A percentile compares a stretch with the other conserved stretches of the same genome.
Evolutionary conservation across 371 early-diverging fungal genomes (phyloP).

Genomic region (Saksenaea oblongispora): DNA sequence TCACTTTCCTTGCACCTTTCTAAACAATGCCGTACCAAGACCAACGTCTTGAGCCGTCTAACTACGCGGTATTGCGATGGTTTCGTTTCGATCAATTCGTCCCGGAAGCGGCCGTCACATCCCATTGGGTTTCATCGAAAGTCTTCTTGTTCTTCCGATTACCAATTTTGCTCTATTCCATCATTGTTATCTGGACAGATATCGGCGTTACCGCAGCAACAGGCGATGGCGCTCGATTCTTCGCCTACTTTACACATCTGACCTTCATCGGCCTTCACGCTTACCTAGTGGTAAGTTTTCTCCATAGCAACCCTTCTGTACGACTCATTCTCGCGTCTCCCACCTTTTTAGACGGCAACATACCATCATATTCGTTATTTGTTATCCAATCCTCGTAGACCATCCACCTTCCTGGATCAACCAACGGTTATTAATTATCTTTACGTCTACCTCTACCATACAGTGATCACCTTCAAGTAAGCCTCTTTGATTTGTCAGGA

Average conservation of each 20-base stretch:
- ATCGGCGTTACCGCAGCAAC: slow-evolving; percentile 31
- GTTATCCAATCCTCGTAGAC: slow-evolving; percentile 14
- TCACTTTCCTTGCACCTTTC: slow-evolving; percentile 3
- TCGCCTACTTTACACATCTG: slow-evolving; percentile 53
- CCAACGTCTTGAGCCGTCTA: slow-evolving; percentile 21
- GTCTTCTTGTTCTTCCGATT: slow-evolving; percentile 48
- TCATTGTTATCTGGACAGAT: slow-evolving; percentile 45
- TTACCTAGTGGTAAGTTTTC: slow-evolving; percentile 51
- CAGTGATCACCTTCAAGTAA: slow-evolving; percentile 50
- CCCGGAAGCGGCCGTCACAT: slow-evolving; percentile 57
- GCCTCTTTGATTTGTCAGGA: too few species aligned
- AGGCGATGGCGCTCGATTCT: slow-evolving; percentile 21
- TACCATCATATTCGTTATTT: slow-evolving; percentile 38
- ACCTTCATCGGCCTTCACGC: slow-evolving; percentile 54
- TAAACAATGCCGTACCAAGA: slow-evolving; percentile 17
- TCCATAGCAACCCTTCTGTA: not conserved
- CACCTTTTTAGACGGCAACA: slow-evolving; percentile 18
- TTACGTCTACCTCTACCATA: slow-evolving; percentile 44
- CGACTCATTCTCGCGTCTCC: not conserved
- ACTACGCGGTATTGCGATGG: slow-evolving; percentile 40
- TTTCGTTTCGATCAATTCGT: slow-evolving; percentile 52
- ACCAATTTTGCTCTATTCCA: slow-evolving; percentile 32
- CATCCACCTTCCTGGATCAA: slow-evolving; percentile 34
- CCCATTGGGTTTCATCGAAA: slow-evolving; percentile 48
- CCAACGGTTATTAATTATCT: slow-evolving; percentile 40